Percentiles rank a stretch among this genome's conserved stretches.
phyloP scores from a whole-genome alignment of 106 monocot species.

The Acorus calamus region DNA sequence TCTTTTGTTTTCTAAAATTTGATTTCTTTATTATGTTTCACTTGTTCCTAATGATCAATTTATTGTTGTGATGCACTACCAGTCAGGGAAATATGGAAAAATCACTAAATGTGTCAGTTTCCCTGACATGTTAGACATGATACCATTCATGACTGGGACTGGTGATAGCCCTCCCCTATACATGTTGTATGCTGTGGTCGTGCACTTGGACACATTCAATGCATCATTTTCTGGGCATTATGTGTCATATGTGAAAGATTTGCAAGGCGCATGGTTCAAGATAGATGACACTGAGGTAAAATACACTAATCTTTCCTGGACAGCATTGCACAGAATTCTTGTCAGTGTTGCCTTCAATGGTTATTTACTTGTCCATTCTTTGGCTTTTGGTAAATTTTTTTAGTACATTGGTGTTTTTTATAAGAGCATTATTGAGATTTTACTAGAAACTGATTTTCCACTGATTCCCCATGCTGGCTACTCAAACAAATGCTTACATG shows the following conservation, averaged over 20 bases:
- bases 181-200: slow-evolving; percentile 82
- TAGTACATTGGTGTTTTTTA: too few species aligned
- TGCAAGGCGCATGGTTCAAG: slow-evolving; percentile 75
- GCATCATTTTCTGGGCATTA: slow-evolving; percentile 96
- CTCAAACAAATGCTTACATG: too few species aligned
- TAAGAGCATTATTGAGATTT: too few species aligned
- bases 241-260: slow-evolving; percentile 82
- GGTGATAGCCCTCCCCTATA: slow-evolving; percentile 83
- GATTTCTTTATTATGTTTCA: not conserved
- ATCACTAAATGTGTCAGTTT: slow-evolving; percentile 93
- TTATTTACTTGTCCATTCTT: too few species aligned
- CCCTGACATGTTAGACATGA: slow-evolving; percentile 91
- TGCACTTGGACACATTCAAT: slow-evolving; percentile 80
- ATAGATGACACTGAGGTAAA: slow-evolving; percentile 90
- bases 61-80: slow-evolving; percentile 2
- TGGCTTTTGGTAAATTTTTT: too few species aligned
- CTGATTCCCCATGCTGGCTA: too few species aligned
- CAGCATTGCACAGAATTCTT: too few species aligned
- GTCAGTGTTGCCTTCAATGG: too few species aligned
- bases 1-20: not conserved
- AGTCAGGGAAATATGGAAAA: slow-evolving; percentile 90
- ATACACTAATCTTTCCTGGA: too few species aligned
- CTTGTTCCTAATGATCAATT: slow-evolving; percentile 5
- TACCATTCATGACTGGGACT: slow-evolving; percentile 76
- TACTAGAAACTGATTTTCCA: too few species aligned